Evolutionary conservation across 106 monocot genomes (phyloP).

Genomic region (Dendrobium officinale): DNA sequence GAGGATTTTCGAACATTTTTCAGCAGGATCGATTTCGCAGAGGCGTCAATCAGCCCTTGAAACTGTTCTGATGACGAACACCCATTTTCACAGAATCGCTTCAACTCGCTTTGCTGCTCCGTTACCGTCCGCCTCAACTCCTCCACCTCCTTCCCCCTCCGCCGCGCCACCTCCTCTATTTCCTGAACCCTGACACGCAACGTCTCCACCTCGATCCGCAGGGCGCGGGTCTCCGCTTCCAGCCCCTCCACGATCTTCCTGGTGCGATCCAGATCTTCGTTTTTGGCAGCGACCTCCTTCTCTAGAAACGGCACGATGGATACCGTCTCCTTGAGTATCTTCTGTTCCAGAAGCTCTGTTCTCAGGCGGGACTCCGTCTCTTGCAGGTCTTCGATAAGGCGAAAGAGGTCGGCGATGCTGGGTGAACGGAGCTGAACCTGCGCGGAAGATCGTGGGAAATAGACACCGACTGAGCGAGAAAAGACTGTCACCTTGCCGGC

Average conservation of each 20-base stretch:
- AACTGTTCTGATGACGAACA: conserved; percentile 9
- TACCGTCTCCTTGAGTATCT: conserved; percentile 18
- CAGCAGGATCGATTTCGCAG: not conserved
- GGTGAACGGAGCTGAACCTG: conserved; percentile 62
- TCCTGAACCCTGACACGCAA: conserved; percentile 36
- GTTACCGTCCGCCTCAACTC: too few relatives aligned
- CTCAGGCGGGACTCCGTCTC: conserved; percentile 71
- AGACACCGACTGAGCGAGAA: conserved; percentile 53
- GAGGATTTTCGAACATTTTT: conserved; percentile 19
- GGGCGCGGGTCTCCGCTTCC: conserved; percentile 48
- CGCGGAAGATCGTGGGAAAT: conserved; percentile 65
- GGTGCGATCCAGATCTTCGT: conserved; percentile 33
- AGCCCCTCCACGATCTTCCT: conserved; percentile 19
- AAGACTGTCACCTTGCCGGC: conserved; percentile 13
- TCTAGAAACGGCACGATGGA: conserved; percentile 53
- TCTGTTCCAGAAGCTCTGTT: conserved; percentile 87
- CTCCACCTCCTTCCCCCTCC: too few relatives aligned
- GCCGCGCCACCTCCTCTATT: conserved; percentile 27
- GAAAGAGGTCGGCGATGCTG: conserved; percentile 40
- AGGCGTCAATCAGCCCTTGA: conserved; percentile 4
- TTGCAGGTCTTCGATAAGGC: conserved; percentile 35
- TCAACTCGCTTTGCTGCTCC: too few relatives aligned
- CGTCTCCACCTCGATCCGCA: conserved; percentile 29
- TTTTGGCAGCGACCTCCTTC: conserved; percentile 37
- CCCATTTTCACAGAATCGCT: conserved; percentile 14